These are phyloP conservation scores for Tausonia pullulans DNA, from an alignment of 1,284 basidiomycete species.

Conservation along the genomic window DNA sequence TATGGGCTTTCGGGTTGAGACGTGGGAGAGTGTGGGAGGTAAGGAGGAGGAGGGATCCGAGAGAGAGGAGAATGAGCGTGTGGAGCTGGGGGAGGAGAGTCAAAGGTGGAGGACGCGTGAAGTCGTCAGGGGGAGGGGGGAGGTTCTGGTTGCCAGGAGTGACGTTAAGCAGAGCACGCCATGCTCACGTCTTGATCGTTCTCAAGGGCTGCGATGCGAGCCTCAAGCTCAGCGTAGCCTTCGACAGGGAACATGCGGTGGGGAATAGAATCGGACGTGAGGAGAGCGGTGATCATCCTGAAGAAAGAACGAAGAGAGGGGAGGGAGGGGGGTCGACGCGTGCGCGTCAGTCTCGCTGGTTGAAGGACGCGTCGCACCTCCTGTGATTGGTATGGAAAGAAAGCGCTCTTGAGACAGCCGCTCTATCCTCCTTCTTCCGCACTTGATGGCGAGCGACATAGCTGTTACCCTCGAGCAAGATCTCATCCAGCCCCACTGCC, in stretches of 20 bases:
- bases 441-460: too few relatives aligned
- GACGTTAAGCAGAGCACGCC: constrained; percentile 8
- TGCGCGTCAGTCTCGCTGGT: too few relatives aligned
- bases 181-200: constrained; percentile 55
- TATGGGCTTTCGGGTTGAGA: constrained; percentile 41
- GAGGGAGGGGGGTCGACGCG: too few relatives aligned
- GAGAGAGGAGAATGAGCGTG: constrained; percentile 82
- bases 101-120: constrained; percentile 6
- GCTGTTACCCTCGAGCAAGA: too few relatives aligned
- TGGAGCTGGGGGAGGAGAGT: constrained; percentile 51
- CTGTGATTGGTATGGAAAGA: too few relatives aligned
- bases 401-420: too few relatives aligned
- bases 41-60: constrained; percentile 80
- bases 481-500: too few relatives aligned
- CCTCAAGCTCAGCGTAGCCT: constrained; percentile 63
- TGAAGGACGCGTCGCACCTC: too few relatives aligned
- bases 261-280: constrained; percentile 87
- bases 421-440: too few relatives aligned
- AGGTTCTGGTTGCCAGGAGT: too few relatives aligned
- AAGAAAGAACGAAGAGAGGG: constrained; percentile 24
- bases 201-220: constrained; percentile 54
- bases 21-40: constrained; percentile 41
- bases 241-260: constrained; percentile 86
- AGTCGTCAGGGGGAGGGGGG: too few relatives aligned
- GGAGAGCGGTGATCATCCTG: constrained; percentile 72